A percentile compares a stretch with the other conserved stretches of the same genome.
phyloP scores from a whole-genome alignment of 768 basidiomycete genomes.

The Crucibulum laeve region DNA sequence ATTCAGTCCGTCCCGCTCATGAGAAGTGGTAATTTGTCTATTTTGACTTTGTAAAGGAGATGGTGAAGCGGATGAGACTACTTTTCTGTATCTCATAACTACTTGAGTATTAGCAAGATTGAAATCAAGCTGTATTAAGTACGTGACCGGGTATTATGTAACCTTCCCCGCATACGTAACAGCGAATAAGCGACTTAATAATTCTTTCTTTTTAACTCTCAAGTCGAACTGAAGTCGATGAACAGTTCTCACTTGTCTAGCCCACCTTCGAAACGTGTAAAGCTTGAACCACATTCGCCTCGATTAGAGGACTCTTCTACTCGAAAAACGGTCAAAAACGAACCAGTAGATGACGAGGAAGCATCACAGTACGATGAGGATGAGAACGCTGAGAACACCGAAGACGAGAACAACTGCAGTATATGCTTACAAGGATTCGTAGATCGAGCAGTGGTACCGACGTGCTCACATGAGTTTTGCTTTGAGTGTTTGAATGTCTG shows the following conservation, averaged over 20 bases:
- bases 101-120: no score
- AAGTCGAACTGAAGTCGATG: neutral
- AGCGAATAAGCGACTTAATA: no score
- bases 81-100: no score
- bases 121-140: no score
- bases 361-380: neutral
- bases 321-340: neutral
- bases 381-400: constrained; percentile 1
- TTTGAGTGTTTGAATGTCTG: constrained; percentile 87
- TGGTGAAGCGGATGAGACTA: no score
- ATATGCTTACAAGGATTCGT: constrained; percentile 79
- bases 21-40: constrained; percentile 34
- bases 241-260: neutral
- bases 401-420: constrained; percentile 56
- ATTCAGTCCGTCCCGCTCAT: constrained; percentile 38
- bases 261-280: neutral
- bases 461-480: constrained; percentile 91
- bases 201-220: no score
- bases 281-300: neutral
- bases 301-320: neutral
- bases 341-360: neutral
- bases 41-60: neutral
- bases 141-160: no score
- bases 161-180: no score
- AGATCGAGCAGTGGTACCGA: constrained; percentile 79